These are phyloP conservation scores for Choiromyces venosus DNA, from an alignment of 495 filamentous ascomycete genomes.

Conservation along the genomic window DNA sequence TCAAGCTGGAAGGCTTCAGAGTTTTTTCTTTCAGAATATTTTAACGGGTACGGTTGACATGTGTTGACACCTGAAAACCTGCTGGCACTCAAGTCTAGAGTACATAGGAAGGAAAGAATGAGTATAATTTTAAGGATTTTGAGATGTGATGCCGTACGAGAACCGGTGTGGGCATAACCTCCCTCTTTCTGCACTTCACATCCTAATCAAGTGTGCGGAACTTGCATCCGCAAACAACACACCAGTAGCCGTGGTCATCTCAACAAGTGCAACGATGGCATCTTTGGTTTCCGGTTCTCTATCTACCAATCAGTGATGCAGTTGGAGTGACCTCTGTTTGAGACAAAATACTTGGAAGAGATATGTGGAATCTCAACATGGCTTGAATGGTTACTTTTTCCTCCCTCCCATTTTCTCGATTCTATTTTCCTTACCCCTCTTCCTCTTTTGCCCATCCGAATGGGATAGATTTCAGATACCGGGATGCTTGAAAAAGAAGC, in stretches of 20 bases:
- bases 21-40: no score
- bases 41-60: no score
- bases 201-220: no score
- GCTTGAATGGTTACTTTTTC: background rate
- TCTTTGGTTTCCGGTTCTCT: background rate
- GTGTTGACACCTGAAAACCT: no score
- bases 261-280: background rate
- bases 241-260: background rate
- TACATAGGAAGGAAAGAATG: no score
- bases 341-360: background rate
- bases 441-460: background rate
- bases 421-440: background rate
- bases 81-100: no score
- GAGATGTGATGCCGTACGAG: no score
- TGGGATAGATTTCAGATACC: conserved; percentile 2
- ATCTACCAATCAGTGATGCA: background rate
- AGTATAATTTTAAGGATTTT: no score
- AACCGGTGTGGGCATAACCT: no score
- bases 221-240: background rate
- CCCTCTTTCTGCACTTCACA: no score
- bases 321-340: background rate
- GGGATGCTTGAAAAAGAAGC: background rate
- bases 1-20: no score
- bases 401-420: no score
- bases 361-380: background rate